Base-by-base conservation (phyloP, 192 early-diverging fungal genomes). In the Thoreauomyces humboldtii region DNA sequence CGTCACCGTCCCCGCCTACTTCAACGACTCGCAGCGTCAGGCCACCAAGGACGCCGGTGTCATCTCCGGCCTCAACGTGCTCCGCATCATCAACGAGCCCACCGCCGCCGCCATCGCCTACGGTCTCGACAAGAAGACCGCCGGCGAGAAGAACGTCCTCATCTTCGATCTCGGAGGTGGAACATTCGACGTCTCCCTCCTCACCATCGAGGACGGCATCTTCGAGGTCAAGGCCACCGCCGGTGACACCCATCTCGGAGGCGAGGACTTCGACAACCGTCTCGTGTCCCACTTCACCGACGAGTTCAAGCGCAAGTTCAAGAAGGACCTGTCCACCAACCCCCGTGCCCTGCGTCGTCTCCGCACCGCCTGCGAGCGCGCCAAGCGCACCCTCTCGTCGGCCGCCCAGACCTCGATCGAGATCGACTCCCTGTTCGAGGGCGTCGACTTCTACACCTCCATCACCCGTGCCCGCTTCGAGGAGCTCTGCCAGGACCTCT, bases 11-110 rank as follows among this genome's bases (percentile, higher is more conserved):
- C 96, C 96, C 43, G 93, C 94, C 69, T 95, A 96, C 85, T 97
- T 97, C 84, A 97, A 95, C 83, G 95, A 97, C 85, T 92, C 92
- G 43, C 96, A 98, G 83, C 96, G 96, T 81, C 96, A 98, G 82
- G 96, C 96, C 70, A 98, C 96, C 86, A 97, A 96, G 89, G 96
- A 99, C 77, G 91, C 96, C 63, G 96, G 94, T 83, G 82, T 88
- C 67, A 97, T 99, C 73, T 77, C 95, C 50, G 95, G 94, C 57
- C 82, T 98, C 56, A 96, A 96, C 84, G 93, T 98, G 50, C 91
- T 94, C 71, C 94, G 96, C 82, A 99, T 99, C 85, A 97, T 97
- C 84, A 97, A 97, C 88, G 96, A 98, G 84, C 94, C 96, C 65
- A 97, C 96, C 47, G 94, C 96, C 44, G 96, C 96, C 27, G 96